Evolutionary conservation across 768 basidiomycete genomes (phyloP).

Genomic region (Lactifluus hygrophoroides): DNA sequence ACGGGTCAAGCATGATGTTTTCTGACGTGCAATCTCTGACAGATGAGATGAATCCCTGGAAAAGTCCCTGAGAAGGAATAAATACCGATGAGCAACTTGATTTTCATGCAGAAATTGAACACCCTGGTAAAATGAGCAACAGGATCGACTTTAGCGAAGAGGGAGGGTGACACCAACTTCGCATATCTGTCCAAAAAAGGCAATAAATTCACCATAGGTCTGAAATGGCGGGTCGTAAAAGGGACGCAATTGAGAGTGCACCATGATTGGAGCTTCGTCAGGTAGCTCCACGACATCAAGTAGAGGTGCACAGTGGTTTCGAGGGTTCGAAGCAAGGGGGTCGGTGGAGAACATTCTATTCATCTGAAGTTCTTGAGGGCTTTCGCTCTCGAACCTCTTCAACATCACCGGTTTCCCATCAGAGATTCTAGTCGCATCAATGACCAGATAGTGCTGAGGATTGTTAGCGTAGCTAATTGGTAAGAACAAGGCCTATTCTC

Average conservation of each 20-base stretch:
- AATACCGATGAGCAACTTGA: slow-evolving; percentile 13
- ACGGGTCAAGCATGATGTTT: slow-evolving; percentile 18
- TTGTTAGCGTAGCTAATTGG: too few relatives aligned
- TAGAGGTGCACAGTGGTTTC: slow-evolving; percentile 5
- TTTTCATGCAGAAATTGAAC: slow-evolving; percentile 17
- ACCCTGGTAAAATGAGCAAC: background rate
- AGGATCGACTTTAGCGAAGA: background rate
- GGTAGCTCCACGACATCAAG: slow-evolving; percentile 5
- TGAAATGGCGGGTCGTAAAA: slow-evolving; percentile 24
- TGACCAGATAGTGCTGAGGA: background rate
- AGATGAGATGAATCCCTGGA: background rate
- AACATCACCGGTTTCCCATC: slow-evolving; percentile 4
- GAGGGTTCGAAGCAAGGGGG: background rate
- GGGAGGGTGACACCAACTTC: slow-evolving; percentile 26
- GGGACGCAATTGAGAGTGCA: slow-evolving; percentile 25
- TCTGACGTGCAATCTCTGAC: slow-evolving; percentile 3
- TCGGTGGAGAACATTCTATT: background rate
- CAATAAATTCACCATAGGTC: slow-evolving; percentile 22
- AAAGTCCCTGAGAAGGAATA: too few relatives aligned
- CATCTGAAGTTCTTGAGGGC: slow-evolving; percentile 10
- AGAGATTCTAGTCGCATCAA: slow-evolving; percentile 9
- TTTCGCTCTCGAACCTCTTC: background rate
- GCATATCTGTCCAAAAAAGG: slow-evolving; percentile 29
- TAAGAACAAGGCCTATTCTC: background rate
- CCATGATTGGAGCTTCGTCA: slow-evolving; percentile 11